Base-by-base conservation (phyloP, 495 filamentous ascomycete species). In the Penicillium coffeae region DNA sequence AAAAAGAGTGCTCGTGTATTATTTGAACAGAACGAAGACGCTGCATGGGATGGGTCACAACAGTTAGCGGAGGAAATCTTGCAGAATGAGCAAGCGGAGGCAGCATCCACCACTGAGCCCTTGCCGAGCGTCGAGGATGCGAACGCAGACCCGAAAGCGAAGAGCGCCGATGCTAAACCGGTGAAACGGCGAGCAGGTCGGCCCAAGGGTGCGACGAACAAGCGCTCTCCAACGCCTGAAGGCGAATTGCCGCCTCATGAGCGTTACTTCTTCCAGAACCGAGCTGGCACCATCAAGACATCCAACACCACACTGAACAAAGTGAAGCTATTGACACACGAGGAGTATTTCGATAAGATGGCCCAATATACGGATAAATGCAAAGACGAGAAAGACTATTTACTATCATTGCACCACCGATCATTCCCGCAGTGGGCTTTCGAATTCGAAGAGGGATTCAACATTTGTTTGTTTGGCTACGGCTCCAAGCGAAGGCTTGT, bases 341-440 rank as follows among this genome's bases (percentile, higher is more conserved):
- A 96, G 48, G 88, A 95, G 55, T 97, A 93, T 66, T 94, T 93
- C 58, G 77, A 82, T 30, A 63, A 88, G 32, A 71, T 89, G 18
- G 77, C 77, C 13, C 70, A 81, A 21, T 84, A 86, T 53, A 57
- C 75, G 46, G 87, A 94, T 54, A 83, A 83, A 0, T 93, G 94
- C 62, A 70, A 71, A 21, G 66, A 77, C n/a, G 86, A 90, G 42
- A 79, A 85, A 53, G 69, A 80, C 14, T 84, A 85, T 47, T 75
- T 98, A 21, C 73, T 84, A 45, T 77, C 84, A 15, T 71, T 95
- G 18, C 91, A 97, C 62, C 75, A 79, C 36, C 80, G 85, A 34
- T 87, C 85, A 13, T 97, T 95, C 62, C 77, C 84, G 10, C 93
- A 97, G 62, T 98, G 93, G 93, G 67, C 75, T 13, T 98, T 97